These are phyloP conservation scores for Pterocarpus macrocarpus DNA, from an alignment of 306 rosid genomes.

Conservation along the genomic window DNA sequence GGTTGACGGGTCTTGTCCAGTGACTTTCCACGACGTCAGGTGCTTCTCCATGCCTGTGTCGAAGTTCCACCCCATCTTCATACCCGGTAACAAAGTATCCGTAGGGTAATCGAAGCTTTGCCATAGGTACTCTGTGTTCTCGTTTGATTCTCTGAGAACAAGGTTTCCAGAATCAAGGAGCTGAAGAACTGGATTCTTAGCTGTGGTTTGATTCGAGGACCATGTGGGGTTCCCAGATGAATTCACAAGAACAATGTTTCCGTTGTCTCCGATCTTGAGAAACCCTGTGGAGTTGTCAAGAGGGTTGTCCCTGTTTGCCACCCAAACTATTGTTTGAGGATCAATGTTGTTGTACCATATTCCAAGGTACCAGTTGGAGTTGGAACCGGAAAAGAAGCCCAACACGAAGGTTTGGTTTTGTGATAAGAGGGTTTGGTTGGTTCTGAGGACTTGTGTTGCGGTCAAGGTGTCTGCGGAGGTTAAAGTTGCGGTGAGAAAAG, in stretches of 20 bases:
- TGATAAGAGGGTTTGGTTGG: slow-evolving; percentile 64
- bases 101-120: slow-evolving; percentile 84
- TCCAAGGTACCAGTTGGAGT: slow-evolving; percentile 64
- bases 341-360: slow-evolving; percentile 66
- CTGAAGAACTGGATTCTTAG: slow-evolving; percentile 51
- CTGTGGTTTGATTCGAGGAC: slow-evolving; percentile 56
- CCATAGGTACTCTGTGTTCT: slow-evolving; percentile 52
- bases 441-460: slow-evolving; percentile 50
- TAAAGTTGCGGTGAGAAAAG: slow-evolving; percentile 40
- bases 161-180: slow-evolving; percentile 72
- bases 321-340: slow-evolving; percentile 62
- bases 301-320: slow-evolving; percentile 80
- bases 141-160: slow-evolving; percentile 54
- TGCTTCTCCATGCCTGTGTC: slow-evolving; percentile 49
- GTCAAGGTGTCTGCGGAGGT: slow-evolving; percentile 57
- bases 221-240: slow-evolving; percentile 44
- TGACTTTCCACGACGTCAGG: slow-evolving; percentile 66
- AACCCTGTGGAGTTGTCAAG: slow-evolving; percentile 49
- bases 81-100: slow-evolving; percentile 69
- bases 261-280: slow-evolving; percentile 53
- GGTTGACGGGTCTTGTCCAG: slow-evolving; percentile 58
- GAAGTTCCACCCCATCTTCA: slow-evolving; percentile 78
- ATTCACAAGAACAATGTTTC: slow-evolving; percentile 55
- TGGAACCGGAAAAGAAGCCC: slow-evolving; percentile 54
- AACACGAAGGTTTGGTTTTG: slow-evolving; percentile 54